These are phyloP conservation scores for Pseudogymnoascus sp. DNA, from an alignment of 2,329 filamentous ascomycete species.

Conservation along the genomic window DNA sequence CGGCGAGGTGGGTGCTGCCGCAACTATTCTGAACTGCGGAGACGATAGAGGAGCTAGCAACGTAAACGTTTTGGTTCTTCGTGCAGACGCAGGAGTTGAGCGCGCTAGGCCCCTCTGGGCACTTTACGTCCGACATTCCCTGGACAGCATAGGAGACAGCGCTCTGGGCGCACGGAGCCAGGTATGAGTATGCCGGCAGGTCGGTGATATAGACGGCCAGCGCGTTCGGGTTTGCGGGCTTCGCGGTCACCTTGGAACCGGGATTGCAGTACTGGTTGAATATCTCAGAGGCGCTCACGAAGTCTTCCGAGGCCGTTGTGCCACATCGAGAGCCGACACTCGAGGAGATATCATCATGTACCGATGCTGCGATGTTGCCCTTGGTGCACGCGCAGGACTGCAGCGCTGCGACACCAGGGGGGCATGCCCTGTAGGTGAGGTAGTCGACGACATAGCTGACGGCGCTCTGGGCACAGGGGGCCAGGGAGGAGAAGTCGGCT, in stretches of 20 bases:
- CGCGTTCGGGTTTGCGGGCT: constrained; percentile 32
- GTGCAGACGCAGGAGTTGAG: constrained; percentile 47
- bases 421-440: constrained; percentile 40
- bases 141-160: constrained; percentile 35
- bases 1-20: constrained; percentile 38
- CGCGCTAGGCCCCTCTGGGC: constrained; percentile 35
- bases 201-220: constrained; percentile 47
- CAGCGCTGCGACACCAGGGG: constrained; percentile 37
- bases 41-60: constrained; percentile 39
- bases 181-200: constrained; percentile 36
- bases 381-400: constrained; percentile 47
- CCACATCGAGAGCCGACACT: constrained; percentile 41
- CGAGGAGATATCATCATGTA: constrained; percentile 29
- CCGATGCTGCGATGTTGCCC: not conserved
- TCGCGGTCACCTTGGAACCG: constrained; percentile 18
- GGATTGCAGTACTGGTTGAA: constrained; percentile 46
- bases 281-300: constrained; percentile 40
- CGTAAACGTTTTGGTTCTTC: constrained; percentile 43
- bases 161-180: constrained; percentile 39
- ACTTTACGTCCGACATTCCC: constrained; percentile 27
- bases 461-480: constrained; percentile 44
- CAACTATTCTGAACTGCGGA: constrained; percentile 39
- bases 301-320: constrained; percentile 41
- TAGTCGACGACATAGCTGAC: constrained; percentile 38
- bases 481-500: constrained; percentile 30